phyloP scores from a whole-genome alignment of 768 basidiomycete species.

The Leccinum obscurum region DNA sequence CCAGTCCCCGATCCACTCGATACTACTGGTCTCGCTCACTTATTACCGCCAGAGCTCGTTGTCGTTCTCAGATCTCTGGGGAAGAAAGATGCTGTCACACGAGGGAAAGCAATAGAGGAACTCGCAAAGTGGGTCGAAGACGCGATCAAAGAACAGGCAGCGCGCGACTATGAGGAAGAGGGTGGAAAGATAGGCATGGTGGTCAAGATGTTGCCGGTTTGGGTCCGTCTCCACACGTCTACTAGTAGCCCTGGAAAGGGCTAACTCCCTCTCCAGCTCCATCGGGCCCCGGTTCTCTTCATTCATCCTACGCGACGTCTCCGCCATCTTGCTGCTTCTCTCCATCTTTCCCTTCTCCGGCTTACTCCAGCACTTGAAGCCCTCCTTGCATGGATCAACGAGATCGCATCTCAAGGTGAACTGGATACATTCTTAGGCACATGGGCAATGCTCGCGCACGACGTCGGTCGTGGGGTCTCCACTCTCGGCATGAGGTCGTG shows the following conservation, averaged over 20 bases:
- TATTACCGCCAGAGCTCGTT: constrained; percentile 77
- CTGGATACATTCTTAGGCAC: constrained; percentile 62
- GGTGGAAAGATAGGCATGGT: constrained; percentile 31
- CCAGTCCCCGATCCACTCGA: constrained; percentile 85
- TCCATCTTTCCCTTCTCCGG: constrained; percentile 67
- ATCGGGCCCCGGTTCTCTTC: constrained; percentile 82
- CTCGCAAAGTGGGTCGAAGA: constrained; percentile 67
- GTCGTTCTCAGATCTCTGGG: constrained; percentile 77
- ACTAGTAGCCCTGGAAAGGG: constrained; percentile 1
- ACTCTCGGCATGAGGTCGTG: constrained; percentile 53
- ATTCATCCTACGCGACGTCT: constrained; percentile 80
- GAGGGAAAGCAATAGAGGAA: constrained; percentile 83
- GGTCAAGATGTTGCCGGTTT: constrained; percentile 79
- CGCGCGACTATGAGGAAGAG: constrained; percentile 26
- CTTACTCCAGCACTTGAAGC: constrained; percentile 49
- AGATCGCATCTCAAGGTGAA: constrained; percentile 49
- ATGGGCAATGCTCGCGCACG: constrained; percentile 73
- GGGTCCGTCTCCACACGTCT: constrained; percentile 60
- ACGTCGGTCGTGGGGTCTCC: constrained; percentile 66
- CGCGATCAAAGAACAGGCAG: constrained; percentile 43
- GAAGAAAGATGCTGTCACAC: constrained; percentile 90
- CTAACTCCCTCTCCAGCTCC: constrained; percentile 51
- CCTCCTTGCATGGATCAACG: constrained; percentile 50
- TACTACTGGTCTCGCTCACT: constrained; percentile 71
- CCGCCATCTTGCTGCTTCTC: constrained; percentile 54